Base-by-base conservation (phyloP, 345 rosid genomes). In the Melastoma malabathricum region DNA sequence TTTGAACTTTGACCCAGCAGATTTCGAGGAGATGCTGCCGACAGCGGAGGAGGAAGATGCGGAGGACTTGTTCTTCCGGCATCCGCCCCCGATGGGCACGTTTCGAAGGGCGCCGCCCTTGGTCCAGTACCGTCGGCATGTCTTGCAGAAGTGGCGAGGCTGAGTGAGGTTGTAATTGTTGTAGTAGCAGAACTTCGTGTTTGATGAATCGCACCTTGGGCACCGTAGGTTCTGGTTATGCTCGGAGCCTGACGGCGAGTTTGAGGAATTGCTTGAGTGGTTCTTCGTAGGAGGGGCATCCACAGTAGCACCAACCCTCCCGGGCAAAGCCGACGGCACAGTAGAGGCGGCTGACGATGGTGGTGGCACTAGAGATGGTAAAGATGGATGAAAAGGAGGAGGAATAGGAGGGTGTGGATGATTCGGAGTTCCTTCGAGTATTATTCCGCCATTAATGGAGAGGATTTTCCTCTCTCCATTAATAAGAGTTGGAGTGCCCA, bases 81-180 rank as follows among this genome's bases (percentile, higher is more conserved):
- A 83, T 6, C 92, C 92, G 0, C 92, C 92, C 1, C 92, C 92
- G 19, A 83, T 80, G 4, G 92, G 92, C 39, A 83, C 84, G 31
- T 83, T 80, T 53, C 92, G 46, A 1, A 83, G 72, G 13, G 86
- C 80, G 12, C 92, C 92, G 1, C 92, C 92, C 66, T 80, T 83
- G 15, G 92, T 83, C 92, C 92, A 83, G 59, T 83, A 83, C 1
- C 92, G 79, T 41, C 92, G 92, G 46, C 92, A 83, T n/a, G 86
- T 79, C 82, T 83, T 83, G 75, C 92, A 83, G 63, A 83, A 83
- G 66, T 83, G 86, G 49, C 92, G 86, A 23, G 92, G 92, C 74
- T 83, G 92, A 15, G 86, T 83, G 52, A 83, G 86, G 29, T 83
- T 83, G 56, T 83, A 83, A 70, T 83, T 83, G 80, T 82, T 82